Conservation (phyloP, 2,329 filamentous ascomycete genomes). For the Colletotrichum brevisporum region DNA sequence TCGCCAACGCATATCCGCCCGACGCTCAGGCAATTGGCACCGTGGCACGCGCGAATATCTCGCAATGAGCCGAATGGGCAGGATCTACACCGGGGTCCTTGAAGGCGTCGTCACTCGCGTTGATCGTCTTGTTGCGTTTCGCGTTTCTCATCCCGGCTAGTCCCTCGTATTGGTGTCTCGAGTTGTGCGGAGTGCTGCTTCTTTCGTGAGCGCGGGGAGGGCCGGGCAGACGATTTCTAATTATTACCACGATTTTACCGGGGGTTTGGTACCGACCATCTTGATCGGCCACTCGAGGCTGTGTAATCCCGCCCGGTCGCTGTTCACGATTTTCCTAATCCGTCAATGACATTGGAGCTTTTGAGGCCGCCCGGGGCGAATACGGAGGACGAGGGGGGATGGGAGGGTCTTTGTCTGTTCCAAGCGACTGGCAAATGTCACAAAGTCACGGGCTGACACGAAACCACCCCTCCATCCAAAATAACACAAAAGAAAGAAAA, state of each 20-base stretch:
- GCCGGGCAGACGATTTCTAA: slow-evolving; percentile 7
- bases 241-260: background rate
- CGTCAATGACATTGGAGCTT: background rate
- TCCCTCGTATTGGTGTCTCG: slow-evolving; percentile 15
- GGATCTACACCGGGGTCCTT: slow-evolving; percentile 9
- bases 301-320: background rate
- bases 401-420: slow-evolving; percentile 1
- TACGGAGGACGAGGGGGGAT: background rate
- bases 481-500: background rate
- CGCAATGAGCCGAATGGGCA: background rate
- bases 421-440: slow-evolving; percentile 19
- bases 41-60: background rate
- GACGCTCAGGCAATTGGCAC: slow-evolving; percentile 10
- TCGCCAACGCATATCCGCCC: background rate
- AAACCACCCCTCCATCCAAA: slow-evolving; percentile 30
- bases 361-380: background rate
- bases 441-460: slow-evolving; percentile 25
- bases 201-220: background rate
- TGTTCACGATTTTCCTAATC: background rate
- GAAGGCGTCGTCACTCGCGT: slow-evolving; percentile 15
- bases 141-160: slow-evolving; percentile 30
- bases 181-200: slow-evolving; percentile 10
- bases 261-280: slow-evolving; percentile 7
- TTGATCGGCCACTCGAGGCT: background rate
- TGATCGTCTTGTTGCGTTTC: slow-evolving; percentile 23